Percentiles rank a stretch among this genome's conserved stretches.
Conservation (phyloP, 2,329 filamentous ascomycete genomes). For the Penicillium sp. region DNA sequence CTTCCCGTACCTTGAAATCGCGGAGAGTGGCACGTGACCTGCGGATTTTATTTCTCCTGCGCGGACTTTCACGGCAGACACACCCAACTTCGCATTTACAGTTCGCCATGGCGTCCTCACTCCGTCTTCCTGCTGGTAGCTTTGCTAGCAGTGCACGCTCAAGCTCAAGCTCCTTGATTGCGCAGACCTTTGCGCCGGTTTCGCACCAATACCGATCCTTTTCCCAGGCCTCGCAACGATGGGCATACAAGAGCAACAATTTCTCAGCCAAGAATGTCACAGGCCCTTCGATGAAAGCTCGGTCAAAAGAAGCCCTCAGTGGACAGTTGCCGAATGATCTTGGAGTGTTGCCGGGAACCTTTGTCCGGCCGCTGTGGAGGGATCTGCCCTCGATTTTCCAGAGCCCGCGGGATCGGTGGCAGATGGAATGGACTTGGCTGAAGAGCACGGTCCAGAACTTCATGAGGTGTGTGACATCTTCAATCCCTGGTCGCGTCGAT, state of each 20-base stretch:
- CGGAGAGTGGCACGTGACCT: slow-evolving; percentile 25
- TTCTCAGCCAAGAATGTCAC: slow-evolving; percentile 15
- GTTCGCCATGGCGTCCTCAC: slow-evolving; percentile 35
- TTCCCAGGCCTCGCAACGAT: slow-evolving; percentile 32
- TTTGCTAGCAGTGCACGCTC: slow-evolving; percentile 20
- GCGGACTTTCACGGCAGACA: slow-evolving; percentile 7
- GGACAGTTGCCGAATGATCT: slow-evolving; percentile 45
- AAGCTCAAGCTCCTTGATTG: slow-evolving; percentile 16
- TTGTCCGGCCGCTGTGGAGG: slow-evolving; percentile 39
- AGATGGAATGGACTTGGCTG: slow-evolving; percentile 43
- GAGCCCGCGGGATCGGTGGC: slow-evolving; percentile 35
- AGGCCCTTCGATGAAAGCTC: slow-evolving; percentile 41
- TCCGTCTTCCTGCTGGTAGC: slow-evolving; percentile 26
- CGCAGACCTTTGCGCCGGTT: slow-evolving; percentile 13
- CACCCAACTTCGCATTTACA: slow-evolving; percentile 1
- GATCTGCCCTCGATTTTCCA: slow-evolving; percentile 44
- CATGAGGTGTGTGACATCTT: slow-evolving; percentile 29
- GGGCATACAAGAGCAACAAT: slow-evolving; percentile 20
- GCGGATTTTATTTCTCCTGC: slow-evolving; percentile 24
- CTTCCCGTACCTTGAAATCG: slow-evolving; percentile 12
- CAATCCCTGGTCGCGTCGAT: neutral
- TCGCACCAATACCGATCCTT: slow-evolving; percentile 36
- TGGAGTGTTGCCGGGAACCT: slow-evolving; percentile 48
- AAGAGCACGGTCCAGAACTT: slow-evolving; percentile 37
- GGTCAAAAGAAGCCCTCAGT: slow-evolving; percentile 32